Evolutionary conservation across 2,329 filamentous ascomycete species (phyloP).

Genomic region (Pseudocercospora vitis): DNA sequence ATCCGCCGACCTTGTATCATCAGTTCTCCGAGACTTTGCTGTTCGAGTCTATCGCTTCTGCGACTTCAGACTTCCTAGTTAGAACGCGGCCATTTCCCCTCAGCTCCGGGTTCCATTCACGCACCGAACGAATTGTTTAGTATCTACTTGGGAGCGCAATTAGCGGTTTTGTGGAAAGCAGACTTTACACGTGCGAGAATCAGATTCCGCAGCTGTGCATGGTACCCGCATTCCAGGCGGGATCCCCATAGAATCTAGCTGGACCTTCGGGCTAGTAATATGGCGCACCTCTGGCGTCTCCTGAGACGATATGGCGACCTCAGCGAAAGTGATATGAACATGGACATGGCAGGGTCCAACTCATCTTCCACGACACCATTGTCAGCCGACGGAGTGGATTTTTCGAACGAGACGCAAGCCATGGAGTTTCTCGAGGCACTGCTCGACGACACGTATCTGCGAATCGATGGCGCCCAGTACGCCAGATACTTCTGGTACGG

Average conservation of each 20-base stretch:
- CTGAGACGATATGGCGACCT: slow-evolving; percentile 12
- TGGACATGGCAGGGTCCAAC: slow-evolving; percentile 19
- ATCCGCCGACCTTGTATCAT: neutral
- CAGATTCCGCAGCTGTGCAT: neutral
- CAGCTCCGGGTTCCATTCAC: no score
- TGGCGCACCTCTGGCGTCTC: slow-evolving; percentile 1
- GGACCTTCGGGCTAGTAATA: neutral
- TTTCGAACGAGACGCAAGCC: slow-evolving; percentile 41
- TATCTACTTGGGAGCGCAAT: no score
- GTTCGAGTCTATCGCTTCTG: no score
- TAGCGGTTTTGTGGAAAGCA: no score
- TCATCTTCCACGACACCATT: slow-evolving; percentile 28
- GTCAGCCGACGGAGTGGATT: slow-evolving; percentile 39
- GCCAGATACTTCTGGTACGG: slow-evolving; percentile 45
- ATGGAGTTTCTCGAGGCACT: slow-evolving; percentile 39
- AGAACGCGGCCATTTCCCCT: no score
- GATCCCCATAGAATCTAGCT: no score
- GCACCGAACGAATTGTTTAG: no score
- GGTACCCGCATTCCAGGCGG: neutral
- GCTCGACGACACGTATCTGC: slow-evolving; percentile 40
- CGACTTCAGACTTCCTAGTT: no score
- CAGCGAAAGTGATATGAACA: slow-evolving; percentile 27
- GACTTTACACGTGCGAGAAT: no score
- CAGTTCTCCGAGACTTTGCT: neutral
- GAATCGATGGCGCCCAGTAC: slow-evolving; percentile 39